A percentile compares a stretch with the other conserved stretches of the same genome.
Evolutionary conservation across 441 rosid genomes (phyloP).

Genomic region (Biscutella laevigata): DNA sequence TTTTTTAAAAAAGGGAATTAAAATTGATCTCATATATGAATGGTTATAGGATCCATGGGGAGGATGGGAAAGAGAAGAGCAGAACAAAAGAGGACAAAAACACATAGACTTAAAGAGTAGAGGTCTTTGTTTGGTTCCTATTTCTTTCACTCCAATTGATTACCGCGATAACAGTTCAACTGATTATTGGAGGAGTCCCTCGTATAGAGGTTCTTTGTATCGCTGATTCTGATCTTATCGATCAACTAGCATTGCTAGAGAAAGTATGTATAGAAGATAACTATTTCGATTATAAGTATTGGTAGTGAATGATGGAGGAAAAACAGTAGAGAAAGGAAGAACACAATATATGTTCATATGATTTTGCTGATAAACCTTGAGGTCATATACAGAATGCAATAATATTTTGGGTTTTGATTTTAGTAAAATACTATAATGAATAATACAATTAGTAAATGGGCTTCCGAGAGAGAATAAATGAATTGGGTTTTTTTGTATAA

Average conservation of each 20-base stretch:
- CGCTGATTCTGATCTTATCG: conserved; percentile 29
- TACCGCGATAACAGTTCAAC: conserved; percentile 57
- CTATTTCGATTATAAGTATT: not conserved
- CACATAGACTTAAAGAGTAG: conserved; percentile 49
- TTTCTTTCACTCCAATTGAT: conserved; percentile 52
- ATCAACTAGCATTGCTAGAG: conserved; percentile 13
- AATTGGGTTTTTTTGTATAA: too few relatives aligned
- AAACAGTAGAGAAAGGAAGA: too few relatives aligned
- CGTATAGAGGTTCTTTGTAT: conserved; percentile 66
- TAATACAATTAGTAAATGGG: too few relatives aligned
- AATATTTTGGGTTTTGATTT: too few relatives aligned
- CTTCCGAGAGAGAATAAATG: too few relatives aligned
- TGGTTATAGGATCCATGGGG: conserved; percentile 58
- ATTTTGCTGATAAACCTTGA: too few relatives aligned
- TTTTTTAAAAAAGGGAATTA: not conserved
- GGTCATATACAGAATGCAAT: too few relatives aligned
- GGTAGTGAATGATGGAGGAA: not conserved
- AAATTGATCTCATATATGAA: not conserved
- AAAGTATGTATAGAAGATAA: conserved; percentile 5
- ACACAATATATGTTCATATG: too few relatives aligned
- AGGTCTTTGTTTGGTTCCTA: conserved; percentile 78
- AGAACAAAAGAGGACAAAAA: conserved; percentile 36
- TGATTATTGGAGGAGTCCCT: conserved; percentile 63
- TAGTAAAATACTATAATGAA: too few relatives aligned
- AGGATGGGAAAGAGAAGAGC: conserved; percentile 48